Base-by-base conservation (phyloP, 371 early-diverging fungal species). In the Cokeromyces recurvatus region DNA sequence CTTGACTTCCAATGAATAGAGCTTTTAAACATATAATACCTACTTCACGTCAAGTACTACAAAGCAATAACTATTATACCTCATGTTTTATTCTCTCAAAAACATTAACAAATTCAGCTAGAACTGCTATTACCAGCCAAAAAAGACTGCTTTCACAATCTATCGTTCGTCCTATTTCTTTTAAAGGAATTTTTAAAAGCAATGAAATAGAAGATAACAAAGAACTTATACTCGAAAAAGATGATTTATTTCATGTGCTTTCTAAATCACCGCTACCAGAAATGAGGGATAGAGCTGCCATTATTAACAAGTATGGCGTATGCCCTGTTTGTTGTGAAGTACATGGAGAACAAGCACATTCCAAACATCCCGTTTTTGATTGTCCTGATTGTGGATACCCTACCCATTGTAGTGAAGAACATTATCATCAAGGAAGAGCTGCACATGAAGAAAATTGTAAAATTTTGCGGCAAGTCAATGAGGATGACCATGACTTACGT, bases 321-420 rank as follows among this genome's bases (percentile, higher is more conserved):
- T 90, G 91, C 53, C 84, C 90, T 37, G 82, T 81, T 2, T 90
- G 91, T 58, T 35, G 38, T 31, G 20, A 32, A 15, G 58, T 59
- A 25, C 44, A 66, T 47, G 70, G 62, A 48, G 59, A 64, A 22
- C 47, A 52, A n/a, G 43, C 65, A 27, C 55, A 65, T 19, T 85
- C 87, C 14, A 44, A 67, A 32, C 56, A 64, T 20, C 86, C 88
- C 14, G 60, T 46, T 15, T 86, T 70, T 47, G 87, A 85, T 57
- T 91, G 91, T 56, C 86, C 90, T 11, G 83, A 85, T 38, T 91
- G 91, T 61, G 91, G 91, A 21, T 86, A 84, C 46, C 90, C 91
- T 32, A 91, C 91, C 7, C 91, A 91, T 55, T 91, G 91, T 59
- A 74, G 77, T 46, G 77, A 81, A 46, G 79, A 82, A 43, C 91